Conservation (phyloP, 768 basidiomycete species). For the Hericium coralloides region DNA sequence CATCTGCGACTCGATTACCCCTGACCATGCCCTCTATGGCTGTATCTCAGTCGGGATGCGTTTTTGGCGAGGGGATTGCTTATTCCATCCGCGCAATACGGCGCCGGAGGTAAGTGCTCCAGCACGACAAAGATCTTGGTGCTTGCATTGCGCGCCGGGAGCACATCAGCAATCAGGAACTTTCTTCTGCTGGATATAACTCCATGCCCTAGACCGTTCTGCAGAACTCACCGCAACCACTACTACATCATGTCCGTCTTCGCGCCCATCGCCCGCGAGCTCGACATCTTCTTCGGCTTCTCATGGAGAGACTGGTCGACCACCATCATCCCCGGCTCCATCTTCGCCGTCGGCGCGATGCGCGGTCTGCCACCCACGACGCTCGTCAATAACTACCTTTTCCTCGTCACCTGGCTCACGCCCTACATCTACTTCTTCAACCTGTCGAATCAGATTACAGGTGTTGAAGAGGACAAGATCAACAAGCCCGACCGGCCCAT, state of each 20-base stretch:
- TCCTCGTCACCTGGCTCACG: slow-evolving; percentile 19
- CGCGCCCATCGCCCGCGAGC: not conserved
- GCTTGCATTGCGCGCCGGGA: too few relatives aligned
- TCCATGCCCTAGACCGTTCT: too few relatives aligned
- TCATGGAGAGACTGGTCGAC: not conserved
- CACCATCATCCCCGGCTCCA: not conserved
- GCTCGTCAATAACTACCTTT: not conserved
- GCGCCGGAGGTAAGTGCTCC: too few relatives aligned
- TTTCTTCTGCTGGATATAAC: too few relatives aligned
- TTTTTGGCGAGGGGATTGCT: too few relatives aligned
- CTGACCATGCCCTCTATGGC: too few relatives aligned
- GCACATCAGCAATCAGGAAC: too few relatives aligned
- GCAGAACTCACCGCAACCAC: too few relatives aligned
- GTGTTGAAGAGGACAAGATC: slow-evolving; percentile 16
- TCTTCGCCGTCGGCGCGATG: not conserved
- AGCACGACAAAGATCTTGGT: too few relatives aligned
- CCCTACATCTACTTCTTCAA: slow-evolving; percentile 19
- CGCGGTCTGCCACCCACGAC: not conserved
- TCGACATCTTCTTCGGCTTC: not conserved
- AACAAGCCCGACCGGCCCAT: slow-evolving; percentile 24
- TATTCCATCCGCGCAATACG: too few relatives aligned
- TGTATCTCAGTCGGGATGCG: too few relatives aligned
- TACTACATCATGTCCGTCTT: not conserved
- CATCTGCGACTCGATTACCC: too few relatives aligned
- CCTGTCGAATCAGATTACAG: slow-evolving; percentile 19